Evolutionary conservation across 352 stramenopile species (phyloP), one percentile per base, ranked within the genome.

Genomic region (Globisporangium carolinianum): DNA sequence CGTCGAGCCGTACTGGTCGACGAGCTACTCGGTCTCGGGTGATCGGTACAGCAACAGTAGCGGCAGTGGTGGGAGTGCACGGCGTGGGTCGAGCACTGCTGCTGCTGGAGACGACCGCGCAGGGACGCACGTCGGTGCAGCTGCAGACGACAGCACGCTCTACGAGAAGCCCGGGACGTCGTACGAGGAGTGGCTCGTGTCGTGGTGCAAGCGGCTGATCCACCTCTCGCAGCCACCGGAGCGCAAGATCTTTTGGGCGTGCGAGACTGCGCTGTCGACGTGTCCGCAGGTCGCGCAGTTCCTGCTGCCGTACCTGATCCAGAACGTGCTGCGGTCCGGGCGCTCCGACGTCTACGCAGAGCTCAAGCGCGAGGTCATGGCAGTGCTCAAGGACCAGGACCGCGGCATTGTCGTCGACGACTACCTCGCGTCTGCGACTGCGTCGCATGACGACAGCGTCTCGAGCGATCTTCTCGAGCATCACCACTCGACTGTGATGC

Each of bases 1-100:
- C 57, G 75, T 96, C 7, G 83, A 91, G 49, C 88, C 87, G 9
- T 97, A 95, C 54, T 97, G 86, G 88, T 88, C 81, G 46, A 94
- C 87, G 35, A 86, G 90, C 43, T 97, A 97, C 61, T 65, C 61
- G 3, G 42, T 91, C 10, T 65, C 52, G 47, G 64, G 56, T 37
- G 48, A 60, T 61, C 59, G 57, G 3, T 48, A 15, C 55, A 57
- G 6, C n/a, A 46, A 17, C 36, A 60, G 56, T 14, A 65, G 38
- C 12, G 57, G 24, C 10, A 60, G 38, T 53, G 53, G 47, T 18
- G 24, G 24, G 24, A 57, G 58, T 35, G 59, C 64, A 11, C 56
- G 53, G 6, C 57, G 58, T 36, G 59, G 53, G 36, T 59, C 50
- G 7, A 35, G n/a, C 38, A 67, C 56, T 46, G 53, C 55, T 47